Conservation (phyloP, 2,329 filamentous ascomycete genomes). For the Cercospora brassicicola region DNA sequence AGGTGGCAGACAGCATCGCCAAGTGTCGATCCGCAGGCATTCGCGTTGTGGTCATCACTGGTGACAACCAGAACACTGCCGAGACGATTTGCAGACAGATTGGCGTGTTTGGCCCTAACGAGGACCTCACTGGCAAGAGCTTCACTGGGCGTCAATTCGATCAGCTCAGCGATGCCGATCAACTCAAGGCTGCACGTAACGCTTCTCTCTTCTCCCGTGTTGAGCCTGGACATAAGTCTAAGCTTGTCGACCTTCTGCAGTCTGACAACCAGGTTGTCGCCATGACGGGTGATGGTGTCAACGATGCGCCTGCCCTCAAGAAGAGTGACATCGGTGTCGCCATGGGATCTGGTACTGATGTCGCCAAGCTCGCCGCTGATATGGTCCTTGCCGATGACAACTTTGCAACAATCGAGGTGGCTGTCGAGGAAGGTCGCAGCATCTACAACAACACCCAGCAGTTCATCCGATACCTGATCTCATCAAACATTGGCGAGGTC, state of each 20-base stretch:
- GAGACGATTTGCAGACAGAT: conserved; percentile 98
- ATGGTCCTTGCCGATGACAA: conserved; percentile 99
- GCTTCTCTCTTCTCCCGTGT: conserved; percentile 95
- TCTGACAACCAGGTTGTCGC: conserved; percentile 91
- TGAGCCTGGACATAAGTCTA: conserved; percentile 95
- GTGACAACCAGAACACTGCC: conserved; percentile 95
- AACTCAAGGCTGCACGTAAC: conserved; percentile 78
- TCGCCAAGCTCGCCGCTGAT: conserved; percentile 92
- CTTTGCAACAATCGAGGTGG: conserved; percentile 94
- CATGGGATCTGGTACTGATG: conserved; percentile 97
- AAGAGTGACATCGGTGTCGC: conserved; percentile 98
- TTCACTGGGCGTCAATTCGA: conserved; percentile 96
- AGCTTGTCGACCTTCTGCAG: conserved; percentile 93
- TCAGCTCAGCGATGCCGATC: conserved; percentile 71
- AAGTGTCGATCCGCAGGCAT: conserved; percentile 93
- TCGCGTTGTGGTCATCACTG: conserved; percentile 95
- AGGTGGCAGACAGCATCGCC: conserved; percentile 80
- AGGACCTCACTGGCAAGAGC: conserved; percentile 87
- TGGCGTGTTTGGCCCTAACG: conserved; percentile 79
- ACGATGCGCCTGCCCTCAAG: conserved; percentile 95
- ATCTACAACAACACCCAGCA: conserved; percentile 99
- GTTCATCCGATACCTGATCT: conserved; percentile 98
- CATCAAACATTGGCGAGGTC: conserved; percentile 97
- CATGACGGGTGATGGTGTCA: conserved; percentile 99
- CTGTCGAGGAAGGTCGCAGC: conserved; percentile 93